Evolutionary conservation across 73 alveolate species (phyloP).

Genomic region (Uronychia binucleata): DNA sequence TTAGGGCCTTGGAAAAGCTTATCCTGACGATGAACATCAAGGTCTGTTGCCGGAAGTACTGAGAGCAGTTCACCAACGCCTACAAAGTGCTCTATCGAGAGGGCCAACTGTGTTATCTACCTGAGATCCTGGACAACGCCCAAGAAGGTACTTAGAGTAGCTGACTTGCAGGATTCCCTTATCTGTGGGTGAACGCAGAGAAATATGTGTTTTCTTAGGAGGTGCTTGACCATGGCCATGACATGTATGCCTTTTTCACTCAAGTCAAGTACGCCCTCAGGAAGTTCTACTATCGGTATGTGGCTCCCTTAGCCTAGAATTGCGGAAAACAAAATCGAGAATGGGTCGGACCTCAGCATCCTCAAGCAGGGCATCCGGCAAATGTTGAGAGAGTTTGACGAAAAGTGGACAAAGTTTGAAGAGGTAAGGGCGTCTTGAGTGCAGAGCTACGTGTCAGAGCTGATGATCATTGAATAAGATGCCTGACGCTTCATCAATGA

Average conservation of each 20-base stretch:
- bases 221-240: constrained; percentile 89
- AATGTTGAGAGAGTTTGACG: constrained; percentile 17
- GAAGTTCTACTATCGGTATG: not conserved
- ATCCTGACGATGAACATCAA: constrained; percentile 61
- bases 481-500: constrained; percentile 85
- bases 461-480: constrained; percentile 90
- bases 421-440: constrained; percentile 2
- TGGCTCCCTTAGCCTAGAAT: not conserved
- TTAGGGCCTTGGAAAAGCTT: constrained; percentile 82
- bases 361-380: constrained; percentile 14
- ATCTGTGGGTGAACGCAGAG: constrained; percentile 90
- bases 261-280: not conserved
- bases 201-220: constrained; percentile 88
- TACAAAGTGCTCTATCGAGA: constrained; percentile 87
- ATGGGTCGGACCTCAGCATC: not conserved
- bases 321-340: not conserved
- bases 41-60: constrained; percentile 75
- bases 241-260: constrained; percentile 29
- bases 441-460: constrained; percentile 86
- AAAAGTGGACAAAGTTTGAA: constrained; percentile 22
- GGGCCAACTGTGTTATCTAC: constrained; percentile 82
- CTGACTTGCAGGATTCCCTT: constrained; percentile 63
- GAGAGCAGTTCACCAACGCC: constrained; percentile 89
- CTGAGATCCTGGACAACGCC: constrained; percentile 96
- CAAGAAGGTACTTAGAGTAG: constrained; percentile 70